These are phyloP conservation scores for Annulohypoxylon bovei DNA, from an alignment of 495 filamentous ascomycete genomes.

Conservation along the genomic window DNA sequence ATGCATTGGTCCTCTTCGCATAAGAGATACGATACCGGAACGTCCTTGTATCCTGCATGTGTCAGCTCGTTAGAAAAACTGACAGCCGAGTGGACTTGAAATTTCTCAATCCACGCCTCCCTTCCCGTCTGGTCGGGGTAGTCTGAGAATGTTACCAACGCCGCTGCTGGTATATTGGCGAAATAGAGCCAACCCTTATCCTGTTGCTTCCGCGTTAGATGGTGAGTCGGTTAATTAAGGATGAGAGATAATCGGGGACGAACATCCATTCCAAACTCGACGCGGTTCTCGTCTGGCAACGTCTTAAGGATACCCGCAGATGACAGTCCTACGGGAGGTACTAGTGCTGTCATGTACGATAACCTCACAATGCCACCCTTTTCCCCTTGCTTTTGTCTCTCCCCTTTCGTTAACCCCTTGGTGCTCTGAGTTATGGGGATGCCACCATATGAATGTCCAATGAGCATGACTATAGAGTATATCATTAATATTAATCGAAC, in stretches of 20 bases:
- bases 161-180: slow-evolving; percentile 15
- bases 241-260: slow-evolving; percentile 5
- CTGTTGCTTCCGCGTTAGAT: slow-evolving; percentile 7
- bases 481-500: background rate
- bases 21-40: slow-evolving; percentile 60
- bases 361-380: slow-evolving; percentile 53
- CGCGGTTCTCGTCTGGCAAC: background rate
- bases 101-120: background rate
- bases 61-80: slow-evolving; percentile 48
- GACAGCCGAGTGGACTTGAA: slow-evolving; percentile 41
- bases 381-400: slow-evolving; percentile 51
- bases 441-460: slow-evolving; percentile 52
- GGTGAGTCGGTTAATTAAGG: background rate
- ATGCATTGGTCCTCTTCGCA: slow-evolving; percentile 58
- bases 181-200: slow-evolving; percentile 41
- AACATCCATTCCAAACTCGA: slow-evolving; percentile 33
- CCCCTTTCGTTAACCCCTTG: slow-evolving; percentile 54
- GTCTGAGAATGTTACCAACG: slow-evolving; percentile 35
- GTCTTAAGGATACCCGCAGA: slow-evolving; percentile 7
- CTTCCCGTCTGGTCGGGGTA: slow-evolving; percentile 21
- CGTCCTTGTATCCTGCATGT: slow-evolving; percentile 57
- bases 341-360: slow-evolving; percentile 50
- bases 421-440: slow-evolving; percentile 45
- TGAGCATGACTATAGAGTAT: slow-evolving; percentile 41
- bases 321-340: slow-evolving; percentile 33